Conservation (phyloP, 1,284 basidiomycete genomes). For the Polyporus tsugae region DNA sequence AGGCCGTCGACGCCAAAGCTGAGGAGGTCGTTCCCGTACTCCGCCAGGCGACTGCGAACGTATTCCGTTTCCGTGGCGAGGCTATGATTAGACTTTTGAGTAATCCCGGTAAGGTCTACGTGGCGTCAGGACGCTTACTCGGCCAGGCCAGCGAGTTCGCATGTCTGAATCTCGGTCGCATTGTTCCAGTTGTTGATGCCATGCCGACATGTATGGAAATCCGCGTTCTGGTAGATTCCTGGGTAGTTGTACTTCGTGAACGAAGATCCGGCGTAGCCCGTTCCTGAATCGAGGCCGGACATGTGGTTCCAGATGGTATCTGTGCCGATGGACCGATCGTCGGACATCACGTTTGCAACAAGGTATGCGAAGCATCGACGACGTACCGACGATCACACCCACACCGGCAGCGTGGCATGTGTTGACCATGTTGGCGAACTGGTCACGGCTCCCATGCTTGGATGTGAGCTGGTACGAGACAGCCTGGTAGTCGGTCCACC, state of each 20-base stretch:
- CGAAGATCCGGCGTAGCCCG: conserved; percentile 55
- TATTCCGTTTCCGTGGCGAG: conserved; percentile 70
- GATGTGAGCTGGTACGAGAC: conserved; percentile 68
- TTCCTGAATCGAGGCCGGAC: conserved; percentile 54
- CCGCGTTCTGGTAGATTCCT: conserved; percentile 59
- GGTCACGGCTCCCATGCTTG: conserved; percentile 62
- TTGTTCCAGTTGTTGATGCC: conserved; percentile 65
- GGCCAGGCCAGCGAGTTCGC: conserved; percentile 62
- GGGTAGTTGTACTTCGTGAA: conserved; percentile 70
- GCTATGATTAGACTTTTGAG: conserved; percentile 38
- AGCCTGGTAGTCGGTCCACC: conserved; percentile 79
- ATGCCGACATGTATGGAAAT: conserved; percentile 73
- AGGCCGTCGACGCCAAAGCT: conserved; percentile 71
- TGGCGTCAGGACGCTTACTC: conserved; percentile 52
- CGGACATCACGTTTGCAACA: neutral
- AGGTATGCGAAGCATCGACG: neutral
- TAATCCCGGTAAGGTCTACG: no score
- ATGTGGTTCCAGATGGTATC: conserved; percentile 76
- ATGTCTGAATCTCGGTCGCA: conserved; percentile 63
- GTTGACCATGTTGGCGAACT: conserved; percentile 64
- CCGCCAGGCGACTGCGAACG: conserved; percentile 60
- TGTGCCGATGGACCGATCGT: conserved; percentile 29
- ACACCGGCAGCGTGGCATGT: conserved; percentile 70
- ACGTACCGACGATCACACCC: conserved; percentile 62
- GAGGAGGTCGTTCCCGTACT: conserved; percentile 68